Base-by-base conservation (phyloP, 768 basidiomycete species). In the Tulasnella sp. region DNA sequence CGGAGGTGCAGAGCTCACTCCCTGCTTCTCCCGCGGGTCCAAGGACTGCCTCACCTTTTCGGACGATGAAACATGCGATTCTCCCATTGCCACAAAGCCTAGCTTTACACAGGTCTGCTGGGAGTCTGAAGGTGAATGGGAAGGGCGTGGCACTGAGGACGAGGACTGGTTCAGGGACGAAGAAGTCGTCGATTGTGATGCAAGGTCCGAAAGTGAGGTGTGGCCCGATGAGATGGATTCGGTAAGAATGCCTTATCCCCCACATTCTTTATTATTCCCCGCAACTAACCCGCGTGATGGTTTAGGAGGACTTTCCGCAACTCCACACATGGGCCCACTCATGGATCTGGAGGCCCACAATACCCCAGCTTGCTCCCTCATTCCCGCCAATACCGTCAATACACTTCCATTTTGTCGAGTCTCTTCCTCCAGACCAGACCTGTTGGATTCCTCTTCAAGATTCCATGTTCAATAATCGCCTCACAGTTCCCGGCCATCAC, bases 181-280 rank as follows among this genome's bases (percentile, higher is more conserved):
- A 22, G 46, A 48, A 12, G 46, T 34, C 16, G 46, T 34, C 28
- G 27, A 34, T 48, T 25, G 25, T 29, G 19, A 24, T 12, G 25
- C 27, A 45, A 45, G 25, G 24, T n/a, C 28, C 24, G 33, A 29
- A 5, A 19, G 27, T 20, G 46, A 48, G 27, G 46, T 31, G 20
- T 48, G 46, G 46, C 46, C 46, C 5, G 46, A 48, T 48, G 46
- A 48, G 31, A 48, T 48, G 46, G 46, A 48, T 33, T 48, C 46
- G 46, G 46, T 48, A 48, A 19, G 46, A 16, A 20, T 45, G 27
- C 20, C 22, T 31, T 27, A 19, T 45, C 31, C 33, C 28, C 27
- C 9, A 10, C 20, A 32, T 34, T 24, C 46, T 13, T 15, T 7
- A 29, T 22, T 29, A 16, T 24, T 20, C 40, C 40, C 40, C 20